phyloP scores from a whole-genome alignment of 2,329 filamentous ascomycete genomes.

The Macrophomina tecta region DNA sequence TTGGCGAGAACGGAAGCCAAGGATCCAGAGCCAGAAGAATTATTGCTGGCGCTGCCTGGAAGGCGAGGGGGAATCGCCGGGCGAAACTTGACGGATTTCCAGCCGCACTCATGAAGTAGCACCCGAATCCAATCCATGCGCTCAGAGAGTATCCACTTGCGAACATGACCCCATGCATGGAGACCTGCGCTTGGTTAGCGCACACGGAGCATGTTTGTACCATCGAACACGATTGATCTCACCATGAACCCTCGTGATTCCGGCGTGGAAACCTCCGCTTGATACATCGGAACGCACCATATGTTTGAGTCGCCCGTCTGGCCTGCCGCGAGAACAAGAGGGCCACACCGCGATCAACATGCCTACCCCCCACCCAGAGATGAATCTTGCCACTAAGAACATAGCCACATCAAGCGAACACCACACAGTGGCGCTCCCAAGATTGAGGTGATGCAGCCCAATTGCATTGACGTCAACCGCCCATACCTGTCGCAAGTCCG shows the following conservation, averaged over 20 bases:
- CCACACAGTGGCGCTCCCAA: constrained; percentile 50
- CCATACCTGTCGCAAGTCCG: constrained; percentile 49
- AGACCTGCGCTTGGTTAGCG: constrained; percentile 27
- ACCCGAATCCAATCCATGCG: constrained; percentile 51
- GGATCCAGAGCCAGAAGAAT: constrained; percentile 47
- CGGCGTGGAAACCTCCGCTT: constrained; percentile 49
- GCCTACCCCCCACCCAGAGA: constrained; percentile 47
- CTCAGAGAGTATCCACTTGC: constrained; percentile 49
- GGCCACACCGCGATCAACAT: constrained; percentile 38
- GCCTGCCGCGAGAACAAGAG: background rate
- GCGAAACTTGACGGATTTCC: constrained; percentile 43
- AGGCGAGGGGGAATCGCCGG: constrained; percentile 55
- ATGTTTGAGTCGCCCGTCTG: constrained; percentile 28
- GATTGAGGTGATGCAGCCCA: constrained; percentile 45
- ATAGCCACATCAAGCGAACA: constrained; percentile 46
- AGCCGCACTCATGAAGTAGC: constrained; percentile 44
- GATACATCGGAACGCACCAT: constrained; percentile 42
- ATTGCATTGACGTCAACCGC: constrained; percentile 47
- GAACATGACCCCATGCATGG: constrained; percentile 50
- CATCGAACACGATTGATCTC: background rate
- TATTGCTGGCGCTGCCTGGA: constrained; percentile 50
- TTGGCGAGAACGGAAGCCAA: constrained; percentile 51
- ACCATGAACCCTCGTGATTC: constrained; percentile 50
- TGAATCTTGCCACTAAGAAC: constrained; percentile 48
- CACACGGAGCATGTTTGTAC: background rate